phyloP scores from a whole-genome alignment of 208 protist genomes.

The Leishmania turanica region DNA sequence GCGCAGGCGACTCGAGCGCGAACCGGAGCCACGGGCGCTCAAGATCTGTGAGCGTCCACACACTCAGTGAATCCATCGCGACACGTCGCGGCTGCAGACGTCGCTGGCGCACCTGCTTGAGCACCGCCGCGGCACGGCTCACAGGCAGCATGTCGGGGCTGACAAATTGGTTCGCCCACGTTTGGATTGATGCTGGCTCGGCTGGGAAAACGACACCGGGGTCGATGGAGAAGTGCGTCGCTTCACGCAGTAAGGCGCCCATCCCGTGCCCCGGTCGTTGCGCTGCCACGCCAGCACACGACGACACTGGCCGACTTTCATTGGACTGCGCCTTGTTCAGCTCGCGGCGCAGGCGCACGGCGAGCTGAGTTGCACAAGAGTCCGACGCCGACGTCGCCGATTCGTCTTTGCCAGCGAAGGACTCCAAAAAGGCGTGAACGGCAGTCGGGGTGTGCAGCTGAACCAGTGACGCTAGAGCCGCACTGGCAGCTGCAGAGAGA shows the following conservation, averaged over 20 bases:
- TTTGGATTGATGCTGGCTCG: conserved; percentile 49
- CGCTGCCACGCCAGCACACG: not conserved
- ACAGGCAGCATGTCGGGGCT: conserved; percentile 25
- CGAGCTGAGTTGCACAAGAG: conserved; percentile 71
- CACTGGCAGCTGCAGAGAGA: conserved; percentile 35
- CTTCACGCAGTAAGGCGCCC: conserved; percentile 22
- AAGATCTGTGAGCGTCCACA: conserved; percentile 62
- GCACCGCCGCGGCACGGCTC: conserved; percentile 32
- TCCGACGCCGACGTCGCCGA: conserved; percentile 35
- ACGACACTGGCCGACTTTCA: not conserved
- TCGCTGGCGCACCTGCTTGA: conserved; percentile 30
- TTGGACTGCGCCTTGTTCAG: not conserved
- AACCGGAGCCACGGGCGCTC: conserved; percentile 55
- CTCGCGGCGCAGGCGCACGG: conserved; percentile 40
- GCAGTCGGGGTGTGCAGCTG: conserved; percentile 44
- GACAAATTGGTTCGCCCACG: conserved; percentile 50
- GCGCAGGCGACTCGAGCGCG: conserved; percentile 10
- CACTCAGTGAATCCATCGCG: conserved; percentile 55
- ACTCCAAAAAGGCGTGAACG: conserved; percentile 56
- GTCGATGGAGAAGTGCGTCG: conserved; percentile 56
- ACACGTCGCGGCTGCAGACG: conserved; percentile 57
- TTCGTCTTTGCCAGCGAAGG: conserved; percentile 58
- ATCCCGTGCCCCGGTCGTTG: not conserved
- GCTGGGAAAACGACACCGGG: conserved; percentile 61
- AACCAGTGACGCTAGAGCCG: conserved; percentile 51